Conservation (phyloP, 2,329 filamentous ascomycete species). For the Aureobasidium vineae region DNA sequence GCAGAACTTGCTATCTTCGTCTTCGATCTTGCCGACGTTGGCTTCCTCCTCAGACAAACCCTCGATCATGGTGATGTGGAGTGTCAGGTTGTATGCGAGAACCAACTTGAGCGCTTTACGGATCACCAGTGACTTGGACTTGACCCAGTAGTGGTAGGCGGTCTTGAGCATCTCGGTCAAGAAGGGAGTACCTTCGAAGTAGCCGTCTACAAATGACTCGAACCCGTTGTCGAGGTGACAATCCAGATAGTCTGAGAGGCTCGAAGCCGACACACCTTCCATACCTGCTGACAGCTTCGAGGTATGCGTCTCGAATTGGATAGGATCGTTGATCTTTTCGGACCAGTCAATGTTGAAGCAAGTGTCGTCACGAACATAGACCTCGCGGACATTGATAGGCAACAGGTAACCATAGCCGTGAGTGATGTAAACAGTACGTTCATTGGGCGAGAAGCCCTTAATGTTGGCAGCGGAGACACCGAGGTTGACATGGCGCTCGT, state of each 20-base stretch:
- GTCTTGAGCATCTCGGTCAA: constrained; percentile 96
- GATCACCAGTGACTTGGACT: constrained; percentile 83
- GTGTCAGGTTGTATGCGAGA: constrained; percentile 90
- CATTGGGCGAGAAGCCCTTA: constrained; percentile 70
- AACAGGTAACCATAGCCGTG: constrained; percentile 94
- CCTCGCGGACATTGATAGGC: constrained; percentile 89
- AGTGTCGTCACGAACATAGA: constrained; percentile 86
- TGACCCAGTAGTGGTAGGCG: constrained; percentile 86
- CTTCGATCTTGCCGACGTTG: constrained; percentile 79
- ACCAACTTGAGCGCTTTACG: constrained; percentile 94
- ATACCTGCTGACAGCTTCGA: constrained; percentile 85
- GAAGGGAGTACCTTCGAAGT: constrained; percentile 94
- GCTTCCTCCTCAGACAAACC: constrained; percentile 77
- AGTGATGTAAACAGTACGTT: constrained; percentile 80
- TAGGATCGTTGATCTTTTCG: constrained; percentile 73
- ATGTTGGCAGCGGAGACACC: constrained; percentile 93
- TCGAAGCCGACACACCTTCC: constrained; percentile 77
- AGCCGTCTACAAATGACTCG: constrained; percentile 90
- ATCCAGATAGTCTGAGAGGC: constrained; percentile 89
- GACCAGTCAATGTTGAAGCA: constrained; percentile 95
- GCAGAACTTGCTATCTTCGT: constrained; percentile 80
- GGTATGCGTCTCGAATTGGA: constrained; percentile 81
- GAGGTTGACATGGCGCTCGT: constrained; percentile 81
- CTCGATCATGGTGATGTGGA: constrained; percentile 93
- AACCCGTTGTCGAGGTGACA: constrained; percentile 91